Percentiles rank a stretch among this genome's conserved stretches.
These are phyloP conservation scores for Akanthomyces lecanii DNA, from an alignment of 2,329 filamentous ascomycete genomes.

Conservation along the genomic window DNA sequence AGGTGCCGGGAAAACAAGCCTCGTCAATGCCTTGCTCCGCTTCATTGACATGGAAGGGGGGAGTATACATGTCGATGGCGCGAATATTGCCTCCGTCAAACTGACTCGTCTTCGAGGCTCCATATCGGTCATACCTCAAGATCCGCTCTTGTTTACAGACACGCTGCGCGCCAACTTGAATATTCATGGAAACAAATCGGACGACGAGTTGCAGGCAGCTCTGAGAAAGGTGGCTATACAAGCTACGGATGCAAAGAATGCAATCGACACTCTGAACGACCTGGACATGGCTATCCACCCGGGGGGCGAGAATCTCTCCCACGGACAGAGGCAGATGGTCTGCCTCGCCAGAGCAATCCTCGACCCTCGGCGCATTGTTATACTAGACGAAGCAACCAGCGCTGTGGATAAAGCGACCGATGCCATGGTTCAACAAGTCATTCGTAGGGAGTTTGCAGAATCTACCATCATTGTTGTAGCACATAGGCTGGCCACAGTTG, in stretches of 20 bases:
- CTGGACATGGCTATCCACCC: constrained; percentile 3
- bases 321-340: constrained; percentile 17
- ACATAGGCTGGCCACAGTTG: constrained; percentile 15
- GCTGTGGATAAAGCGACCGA: constrained; percentile 16
- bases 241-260: not conserved
- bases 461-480: constrained; percentile 17
- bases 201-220: not conserved
- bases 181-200: not conserved
- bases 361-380: constrained; percentile 5
- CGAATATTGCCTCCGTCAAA: constrained; percentile 7
- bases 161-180: constrained; percentile 13
- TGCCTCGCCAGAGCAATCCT: constrained; percentile 17
- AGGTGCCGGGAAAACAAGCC: constrained; percentile 16
- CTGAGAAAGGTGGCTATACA: not conserved
- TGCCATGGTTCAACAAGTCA: constrained; percentile 10
- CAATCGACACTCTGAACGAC: not conserved
- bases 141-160: constrained; percentile 18
- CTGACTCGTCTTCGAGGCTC: not conserved
- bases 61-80: constrained; percentile 10
- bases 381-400: constrained; percentile 20
- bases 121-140: constrained; percentile 16
- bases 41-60: constrained; percentile 10
- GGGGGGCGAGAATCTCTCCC: constrained; percentile 13
- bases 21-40: constrained; percentile 10
- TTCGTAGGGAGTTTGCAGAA: constrained; percentile 11